Evolutionary conservation across 2,329 filamentous ascomycete species (phyloP).

Genomic region (Acrocalymma vagum): DNA sequence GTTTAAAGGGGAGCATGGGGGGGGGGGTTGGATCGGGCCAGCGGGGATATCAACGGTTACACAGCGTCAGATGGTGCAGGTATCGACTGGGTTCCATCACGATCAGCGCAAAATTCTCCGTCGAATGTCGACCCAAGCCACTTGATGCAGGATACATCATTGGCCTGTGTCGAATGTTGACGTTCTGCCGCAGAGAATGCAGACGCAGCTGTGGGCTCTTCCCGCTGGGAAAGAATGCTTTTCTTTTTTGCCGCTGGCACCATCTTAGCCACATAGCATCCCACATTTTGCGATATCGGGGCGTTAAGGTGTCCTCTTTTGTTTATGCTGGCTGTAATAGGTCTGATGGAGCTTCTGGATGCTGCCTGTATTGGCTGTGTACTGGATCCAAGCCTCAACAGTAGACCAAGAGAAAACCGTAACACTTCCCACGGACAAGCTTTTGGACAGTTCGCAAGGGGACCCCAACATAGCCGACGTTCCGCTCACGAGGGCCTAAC

Average conservation of each 20-base stretch:
- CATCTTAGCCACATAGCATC: too few species aligned
- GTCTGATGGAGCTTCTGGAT: too few species aligned
- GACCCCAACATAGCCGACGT: neutral
- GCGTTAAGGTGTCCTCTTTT: too few species aligned
- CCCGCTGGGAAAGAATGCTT: too few species aligned
- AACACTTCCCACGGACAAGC: neutral
- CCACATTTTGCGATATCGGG: too few species aligned
- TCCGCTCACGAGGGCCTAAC: neutral
- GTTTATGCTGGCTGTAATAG: too few species aligned
- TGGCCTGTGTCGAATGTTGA: slow-evolving; percentile 18
- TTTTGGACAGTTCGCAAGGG: neutral
- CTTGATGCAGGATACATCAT: slow-evolving; percentile 20
- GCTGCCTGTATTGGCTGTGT: neutral
- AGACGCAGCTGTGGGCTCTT: neutral
- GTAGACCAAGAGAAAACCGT: neutral
- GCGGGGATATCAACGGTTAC: slow-evolving; percentile 22
- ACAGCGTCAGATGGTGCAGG: slow-evolving; percentile 23
- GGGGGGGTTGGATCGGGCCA: slow-evolving; percentile 11
- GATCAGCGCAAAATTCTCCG: slow-evolving; percentile 26
- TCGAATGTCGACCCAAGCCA: slow-evolving; percentile 20
- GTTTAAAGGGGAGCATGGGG: slow-evolving; percentile 9
- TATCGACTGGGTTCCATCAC: slow-evolving; percentile 23
- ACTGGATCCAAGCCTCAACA: neutral
- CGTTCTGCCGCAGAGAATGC: slow-evolving; percentile 17
- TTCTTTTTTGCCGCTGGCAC: too few species aligned